These are phyloP conservation scores for Teratosphaeria pseudoeucalypti DNA, from an alignment of 2,329 filamentous ascomycete species.

Conservation along the genomic window DNA sequence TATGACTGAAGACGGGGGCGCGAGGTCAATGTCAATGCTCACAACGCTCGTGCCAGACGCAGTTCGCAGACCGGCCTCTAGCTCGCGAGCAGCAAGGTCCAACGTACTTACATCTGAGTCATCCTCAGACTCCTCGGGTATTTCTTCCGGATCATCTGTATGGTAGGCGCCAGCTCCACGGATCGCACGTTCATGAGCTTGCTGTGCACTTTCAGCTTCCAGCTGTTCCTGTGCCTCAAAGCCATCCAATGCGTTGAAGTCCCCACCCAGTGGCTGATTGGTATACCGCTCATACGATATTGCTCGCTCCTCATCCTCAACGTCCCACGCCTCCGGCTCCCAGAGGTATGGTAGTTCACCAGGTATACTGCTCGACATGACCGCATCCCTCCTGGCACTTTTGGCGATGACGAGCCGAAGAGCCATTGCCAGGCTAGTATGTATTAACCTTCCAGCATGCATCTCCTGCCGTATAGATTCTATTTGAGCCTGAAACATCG, in stretches of 20 bases:
- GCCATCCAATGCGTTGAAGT: not conserved
- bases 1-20: not conserved
- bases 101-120: not conserved
- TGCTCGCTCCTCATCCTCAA: not conserved
- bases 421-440: not conserved
- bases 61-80: not conserved
- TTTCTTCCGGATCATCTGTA: constrained; percentile 8
- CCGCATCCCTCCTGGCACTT: not conserved
- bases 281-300: not conserved
- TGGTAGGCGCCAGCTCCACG: constrained; percentile 2
- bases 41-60: not conserved
- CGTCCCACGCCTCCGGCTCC: not conserved
- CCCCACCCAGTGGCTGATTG: not conserved
- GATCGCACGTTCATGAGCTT: not conserved
- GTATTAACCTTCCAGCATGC: not conserved
- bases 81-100: not conserved
- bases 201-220: not conserved
- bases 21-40: not conserved
- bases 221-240: not conserved
- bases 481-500: not conserved
- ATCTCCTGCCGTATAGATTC: not conserved
- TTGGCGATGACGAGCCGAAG: not conserved
- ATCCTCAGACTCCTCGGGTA: constrained; percentile 1
- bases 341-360: not conserved
- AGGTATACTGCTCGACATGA: not conserved